Evolutionary conservation across 164 flowering plant genomes (phyloP), one percentile per base, ranked within the genome.

Genomic region (Tinospora cordifolia): DNA sequence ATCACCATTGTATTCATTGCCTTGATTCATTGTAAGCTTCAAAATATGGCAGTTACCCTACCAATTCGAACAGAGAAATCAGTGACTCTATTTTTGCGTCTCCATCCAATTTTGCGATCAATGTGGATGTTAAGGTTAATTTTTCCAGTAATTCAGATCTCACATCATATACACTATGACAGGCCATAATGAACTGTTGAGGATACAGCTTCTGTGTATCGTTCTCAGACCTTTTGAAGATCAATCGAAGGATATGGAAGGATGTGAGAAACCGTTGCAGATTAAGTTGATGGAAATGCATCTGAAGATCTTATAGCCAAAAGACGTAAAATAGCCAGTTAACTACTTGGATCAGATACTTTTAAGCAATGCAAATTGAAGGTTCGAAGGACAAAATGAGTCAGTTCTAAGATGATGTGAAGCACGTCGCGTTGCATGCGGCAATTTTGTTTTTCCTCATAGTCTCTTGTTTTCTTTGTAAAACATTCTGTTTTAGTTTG

Each of bases 1-100:
- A 90, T 75, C 84, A 62, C 59, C 21, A 72, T 21, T 91, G 98
- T 73, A 83, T 91, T 68, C 90, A 68, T 57, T 93, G 98, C 75
- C 77, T 76, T 7, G 97, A 90, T 75, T 76, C 87, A 62, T 71
- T 90, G 63, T 92, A 74, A 86, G 13, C 24, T 19, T 59, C 62
- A 26, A 12, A 68, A 63, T n/a, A 25, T 25, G 6, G 5, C 10
- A 60, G 30, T 25, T 60, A 24, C 36, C 34, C 17, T 14, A 30
- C 26, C 34, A 8, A 36, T 60, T 59, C 63, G 24, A 59, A 59
- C 9, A 15, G 34, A 22, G n/a, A 17, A 19, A 10, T 15, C 8
- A 22, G n/a, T 21, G 1, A 54, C 24, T 14, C 47, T 24, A 19
- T 60, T 59, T 34, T 25, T 8, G 30, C 24, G 6, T 12, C 26